Evolutionary conservation across 2,329 filamentous ascomycete genomes (phyloP).

Genomic region (Ophiostoma sp.): DNA sequence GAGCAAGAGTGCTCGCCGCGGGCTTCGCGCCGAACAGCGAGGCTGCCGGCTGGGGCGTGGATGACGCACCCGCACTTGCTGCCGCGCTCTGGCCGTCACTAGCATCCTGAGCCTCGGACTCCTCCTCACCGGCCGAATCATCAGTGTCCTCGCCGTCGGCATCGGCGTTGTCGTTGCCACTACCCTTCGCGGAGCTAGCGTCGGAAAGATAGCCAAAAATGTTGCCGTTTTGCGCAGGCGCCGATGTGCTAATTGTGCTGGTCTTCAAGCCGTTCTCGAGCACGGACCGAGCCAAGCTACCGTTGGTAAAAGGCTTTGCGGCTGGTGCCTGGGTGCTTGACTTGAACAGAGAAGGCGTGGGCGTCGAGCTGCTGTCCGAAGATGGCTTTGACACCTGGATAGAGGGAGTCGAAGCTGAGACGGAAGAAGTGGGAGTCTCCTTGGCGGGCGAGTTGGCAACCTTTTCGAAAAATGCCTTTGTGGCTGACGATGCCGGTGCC

Average conservation of each 20-base stretch:
- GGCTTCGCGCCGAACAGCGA: slow-evolving; percentile 34
- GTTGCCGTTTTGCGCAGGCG: slow-evolving; percentile 42
- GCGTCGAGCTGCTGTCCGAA: slow-evolving; percentile 28
- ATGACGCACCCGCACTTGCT: slow-evolving; percentile 39
- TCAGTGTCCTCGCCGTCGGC: slow-evolving; percentile 36
- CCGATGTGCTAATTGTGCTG: slow-evolving; percentile 2
- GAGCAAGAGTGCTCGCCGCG: slow-evolving; percentile 26
- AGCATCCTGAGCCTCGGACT: slow-evolving; percentile 40
- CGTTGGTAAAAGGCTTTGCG: slow-evolving; percentile 35
- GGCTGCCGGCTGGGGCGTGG: slow-evolving; percentile 38
- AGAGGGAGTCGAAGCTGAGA: neutral
- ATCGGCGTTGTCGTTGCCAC: slow-evolving; percentile 44
- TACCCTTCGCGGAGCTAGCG: slow-evolving; percentile 50
- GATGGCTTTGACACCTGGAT: slow-evolving; percentile 29
- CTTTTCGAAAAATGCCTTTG: slow-evolving; percentile 53
- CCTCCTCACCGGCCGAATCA: slow-evolving; percentile 44
- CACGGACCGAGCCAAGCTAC: slow-evolving; percentile 41
- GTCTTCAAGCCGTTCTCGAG: slow-evolving; percentile 34
- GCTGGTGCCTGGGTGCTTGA: slow-evolving; percentile 33
- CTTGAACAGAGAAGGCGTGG: slow-evolving; percentile 30
- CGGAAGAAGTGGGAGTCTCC: slow-evolving; percentile 26
- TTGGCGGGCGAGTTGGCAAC: slow-evolving; percentile 48
- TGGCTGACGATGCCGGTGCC: slow-evolving; percentile 43
- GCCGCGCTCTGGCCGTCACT: slow-evolving; percentile 41
- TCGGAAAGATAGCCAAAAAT: slow-evolving; percentile 59